Base-by-base conservation (phyloP, 1,284 basidiomycete species). In the Leccinum laetum region DNA sequence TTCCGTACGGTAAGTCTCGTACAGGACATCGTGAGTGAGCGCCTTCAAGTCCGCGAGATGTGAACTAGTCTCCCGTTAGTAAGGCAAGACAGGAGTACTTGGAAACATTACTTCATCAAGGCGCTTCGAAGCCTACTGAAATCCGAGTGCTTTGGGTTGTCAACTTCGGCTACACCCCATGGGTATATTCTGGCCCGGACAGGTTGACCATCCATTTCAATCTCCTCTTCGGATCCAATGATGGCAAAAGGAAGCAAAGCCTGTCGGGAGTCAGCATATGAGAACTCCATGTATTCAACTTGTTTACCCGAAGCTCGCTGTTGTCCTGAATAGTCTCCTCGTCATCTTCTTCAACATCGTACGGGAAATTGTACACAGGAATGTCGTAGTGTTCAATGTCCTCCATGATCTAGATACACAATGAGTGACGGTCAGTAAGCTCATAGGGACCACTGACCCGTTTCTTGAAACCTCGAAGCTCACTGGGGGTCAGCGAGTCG, bases 291-390 rank as follows among this genome's bases (percentile, higher is more conserved):
- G 1, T 35, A 29, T 55, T 41, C 32, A 29, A 63, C 63, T 44
- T 41, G 78, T 84, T 68, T 75, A 93, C 92, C 63, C 96, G 86
- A 65, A 98, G 89, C 78, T 97, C 95, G 73, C 92, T 92, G 82
- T 99, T 99, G 81, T 99, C 98, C 73, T 94, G 91, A 69, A 99
- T 96, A 4, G 97, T 99, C 74, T 99, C 98, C 76, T 99, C 96
- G 77, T 99, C 98, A 74, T 99, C 95, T 81, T 99, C 98, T 79
- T 99, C 98, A 24, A 96, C 91, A 72, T 99, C 98, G 79, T 98
- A 99, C 0, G 98, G 98, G 87, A 99, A 99, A 83, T 99, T 99
- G 86, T 99, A 99, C 57, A 99, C 93, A 6, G 98, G 97, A 72
- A 99, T 99, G 70, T 93, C 91, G 77, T 99, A 99, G 83, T 99